Conservation (phyloP, 1,139 yeast species). For the Debaryomyces nepalensis region DNA sequence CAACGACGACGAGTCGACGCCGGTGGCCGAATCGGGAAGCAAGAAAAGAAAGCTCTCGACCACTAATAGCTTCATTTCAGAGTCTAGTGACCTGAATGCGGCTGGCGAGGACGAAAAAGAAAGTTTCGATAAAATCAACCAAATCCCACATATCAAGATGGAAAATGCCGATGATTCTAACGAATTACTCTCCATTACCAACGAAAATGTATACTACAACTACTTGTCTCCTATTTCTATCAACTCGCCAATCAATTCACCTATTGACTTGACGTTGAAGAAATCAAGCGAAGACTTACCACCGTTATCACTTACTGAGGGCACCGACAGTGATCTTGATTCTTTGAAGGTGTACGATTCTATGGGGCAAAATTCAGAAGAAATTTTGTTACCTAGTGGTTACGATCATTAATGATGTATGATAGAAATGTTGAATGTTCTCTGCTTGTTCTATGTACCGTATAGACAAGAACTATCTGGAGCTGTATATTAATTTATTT, state of each 20-base stretch:
- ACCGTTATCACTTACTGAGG: conserved; percentile 17
- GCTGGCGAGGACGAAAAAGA: conserved; percentile 7
- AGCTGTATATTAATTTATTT: conserved; percentile 31
- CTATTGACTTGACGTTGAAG: conserved; percentile 44
- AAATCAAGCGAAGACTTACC: conserved; percentile 24
- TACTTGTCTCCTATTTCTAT: conserved; percentile 52
- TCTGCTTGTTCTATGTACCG: conserved; percentile 37
- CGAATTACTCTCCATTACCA: conserved; percentile 19
- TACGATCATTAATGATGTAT: conserved; percentile 14
- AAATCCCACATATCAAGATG: conserved; percentile 16
- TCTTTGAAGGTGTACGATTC: conserved; percentile 33
- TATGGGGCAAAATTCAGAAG: conserved; percentile 59
- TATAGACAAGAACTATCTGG: conserved; percentile 1
- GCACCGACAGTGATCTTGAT: conserved; percentile 20
- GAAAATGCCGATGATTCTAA: conserved; percentile 17
- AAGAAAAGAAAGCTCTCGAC: conserved; percentile 17
- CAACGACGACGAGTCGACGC: conserved; percentile 14
- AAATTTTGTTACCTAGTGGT: conserved; percentile 41
- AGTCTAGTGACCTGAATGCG: conserved; percentile 7
- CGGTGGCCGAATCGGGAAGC: conserved; percentile 10
- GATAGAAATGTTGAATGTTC: conserved; percentile 28
- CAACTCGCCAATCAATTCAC: conserved; percentile 47
- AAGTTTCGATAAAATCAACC: conserved; percentile 3
- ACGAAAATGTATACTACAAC: conserved; percentile 31
- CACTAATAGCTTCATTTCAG: conserved; percentile 5